These are phyloP conservation scores for Amoebophrya sp. DNA, from an alignment of 169 alveolate genomes.

Conservation along the genomic window DNA sequence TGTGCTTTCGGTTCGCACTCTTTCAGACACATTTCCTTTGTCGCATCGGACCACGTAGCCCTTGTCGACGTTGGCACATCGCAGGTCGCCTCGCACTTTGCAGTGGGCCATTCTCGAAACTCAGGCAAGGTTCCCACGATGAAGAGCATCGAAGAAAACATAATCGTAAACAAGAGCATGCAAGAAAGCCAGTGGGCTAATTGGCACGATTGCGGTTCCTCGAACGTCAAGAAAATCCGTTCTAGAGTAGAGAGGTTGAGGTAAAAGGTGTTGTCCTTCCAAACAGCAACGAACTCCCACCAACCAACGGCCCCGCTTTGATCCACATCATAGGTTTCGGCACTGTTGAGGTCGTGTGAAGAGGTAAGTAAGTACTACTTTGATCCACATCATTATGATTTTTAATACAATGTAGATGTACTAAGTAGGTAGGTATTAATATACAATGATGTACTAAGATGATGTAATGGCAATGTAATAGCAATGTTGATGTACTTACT, in stretches of 20 bases:
- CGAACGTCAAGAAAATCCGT: neutral
- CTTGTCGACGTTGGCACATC: neutral
- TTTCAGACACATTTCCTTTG: neutral
- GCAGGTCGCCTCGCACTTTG: neutral
- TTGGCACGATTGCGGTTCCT: neutral
- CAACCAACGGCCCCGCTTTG: neutral
- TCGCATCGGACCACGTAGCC: neutral
- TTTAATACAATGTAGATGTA: no score
- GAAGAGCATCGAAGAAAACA: neutral
- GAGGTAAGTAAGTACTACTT: no score
- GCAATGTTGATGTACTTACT: no score
- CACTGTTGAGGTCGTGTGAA: no score
- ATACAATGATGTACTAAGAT: no score
- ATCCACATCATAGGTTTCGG: neutral
- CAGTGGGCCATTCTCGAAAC: neutral
- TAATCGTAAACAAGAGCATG: neutral
- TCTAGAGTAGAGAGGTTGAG: neutral
- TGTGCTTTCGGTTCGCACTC: neutral
- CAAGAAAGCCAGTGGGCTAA: neutral
- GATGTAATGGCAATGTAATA: no score
- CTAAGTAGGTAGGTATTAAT: no score
- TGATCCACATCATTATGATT: no score
- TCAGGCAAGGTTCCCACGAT: neutral
- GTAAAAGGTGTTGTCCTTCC: neutral
- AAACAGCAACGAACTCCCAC: slow-evolving; percentile 21